These are phyloP conservation scores for Suillus clintonianus DNA, from an alignment of 768 basidiomycete species.

Conservation along the genomic window DNA sequence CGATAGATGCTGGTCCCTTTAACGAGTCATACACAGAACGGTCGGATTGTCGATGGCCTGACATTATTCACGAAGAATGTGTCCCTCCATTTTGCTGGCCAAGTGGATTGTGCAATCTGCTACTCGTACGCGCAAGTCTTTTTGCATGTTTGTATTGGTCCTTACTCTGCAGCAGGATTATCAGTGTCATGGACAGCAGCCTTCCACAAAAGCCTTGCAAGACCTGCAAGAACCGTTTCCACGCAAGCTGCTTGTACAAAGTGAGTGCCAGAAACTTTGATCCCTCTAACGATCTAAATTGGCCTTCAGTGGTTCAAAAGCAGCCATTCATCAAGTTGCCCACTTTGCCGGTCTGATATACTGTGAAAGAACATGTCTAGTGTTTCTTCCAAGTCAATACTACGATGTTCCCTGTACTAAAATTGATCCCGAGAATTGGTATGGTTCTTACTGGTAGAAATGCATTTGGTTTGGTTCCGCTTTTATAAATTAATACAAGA, in stretches of 20 bases:
- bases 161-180: constrained; percentile 57
- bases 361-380: constrained; percentile 38
- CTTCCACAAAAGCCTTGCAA: constrained; percentile 90
- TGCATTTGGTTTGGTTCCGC: background rate
- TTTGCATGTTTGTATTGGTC: background rate
- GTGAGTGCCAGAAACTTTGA: constrained; percentile 35
- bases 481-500: background rate
- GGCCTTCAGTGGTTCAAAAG: constrained; percentile 78
- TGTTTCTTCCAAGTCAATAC: background rate
- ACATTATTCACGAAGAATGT: constrained; percentile 94
- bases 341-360: constrained; percentile 86
- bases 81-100: constrained; percentile 89
- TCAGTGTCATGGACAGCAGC: constrained; percentile 84
- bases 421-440: background rate
- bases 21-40: constrained; percentile 57
- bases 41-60: constrained; percentile 85
- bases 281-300: background rate
- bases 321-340: constrained; percentile 89
- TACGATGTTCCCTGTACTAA: background rate
- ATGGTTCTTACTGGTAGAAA: background rate
- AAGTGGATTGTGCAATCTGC: constrained; percentile 95
- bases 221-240: constrained; percentile 94
- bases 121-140: constrained; percentile 64
- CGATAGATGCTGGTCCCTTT: background rate
- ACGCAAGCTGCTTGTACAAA: constrained; percentile 90